Percentiles rank a stretch among this genome's conserved stretches.
These are phyloP conservation scores for Amylocystis lapponica DNA, from an alignment of 768 basidiomycete genomes.

Conservation along the genomic window DNA sequence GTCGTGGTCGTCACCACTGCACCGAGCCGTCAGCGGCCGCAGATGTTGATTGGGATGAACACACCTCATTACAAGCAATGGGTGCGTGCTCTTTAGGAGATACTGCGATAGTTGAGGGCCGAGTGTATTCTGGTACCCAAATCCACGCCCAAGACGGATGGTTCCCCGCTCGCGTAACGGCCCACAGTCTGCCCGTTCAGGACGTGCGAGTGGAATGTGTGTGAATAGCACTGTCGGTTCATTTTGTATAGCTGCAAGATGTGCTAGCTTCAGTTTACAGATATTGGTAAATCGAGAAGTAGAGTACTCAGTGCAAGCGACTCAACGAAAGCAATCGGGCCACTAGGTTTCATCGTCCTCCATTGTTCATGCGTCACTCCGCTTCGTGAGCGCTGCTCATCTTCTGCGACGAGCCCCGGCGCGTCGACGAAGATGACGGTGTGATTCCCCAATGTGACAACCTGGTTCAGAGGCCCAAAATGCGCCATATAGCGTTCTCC, in stretches of 20 bases:
- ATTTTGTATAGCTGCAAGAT: slow-evolving; percentile 11
- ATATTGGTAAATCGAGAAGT: neutral
- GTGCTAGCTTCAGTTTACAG: slow-evolving; percentile 1
- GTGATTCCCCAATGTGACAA: slow-evolving; percentile 63
- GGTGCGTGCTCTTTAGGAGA: slow-evolving; percentile 57
- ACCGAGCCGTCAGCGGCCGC: neutral
- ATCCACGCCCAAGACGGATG: slow-evolving; percentile 68
- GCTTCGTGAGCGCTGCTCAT: slow-evolving; percentile 40
- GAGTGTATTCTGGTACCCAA: slow-evolving; percentile 85
- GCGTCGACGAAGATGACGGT: slow-evolving; percentile 70
- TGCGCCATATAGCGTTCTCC: slow-evolving; percentile 57
- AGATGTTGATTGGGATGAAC: neutral
- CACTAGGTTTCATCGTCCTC: slow-evolving; percentile 37
- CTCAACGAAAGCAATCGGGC: slow-evolving; percentile 42
- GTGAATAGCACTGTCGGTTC: slow-evolving; percentile 68
- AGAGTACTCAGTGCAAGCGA: slow-evolving; percentile 26
- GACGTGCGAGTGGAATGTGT: slow-evolving; percentile 85
- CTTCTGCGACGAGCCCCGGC: slow-evolving; percentile 70
- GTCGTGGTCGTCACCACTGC: slow-evolving; percentile 91
- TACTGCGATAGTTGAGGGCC: slow-evolving; percentile 59
- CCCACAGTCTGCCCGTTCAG: slow-evolving; percentile 66
- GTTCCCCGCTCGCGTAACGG: slow-evolving; percentile 68
- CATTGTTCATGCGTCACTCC: slow-evolving; percentile 41
- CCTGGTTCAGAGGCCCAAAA: slow-evolving; percentile 71
- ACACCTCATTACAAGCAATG: slow-evolving; percentile 74